Evolutionary conservation across 169 alveolate genomes (phyloP).

Genomic region (Plasmodium cynomolgi): DNA sequence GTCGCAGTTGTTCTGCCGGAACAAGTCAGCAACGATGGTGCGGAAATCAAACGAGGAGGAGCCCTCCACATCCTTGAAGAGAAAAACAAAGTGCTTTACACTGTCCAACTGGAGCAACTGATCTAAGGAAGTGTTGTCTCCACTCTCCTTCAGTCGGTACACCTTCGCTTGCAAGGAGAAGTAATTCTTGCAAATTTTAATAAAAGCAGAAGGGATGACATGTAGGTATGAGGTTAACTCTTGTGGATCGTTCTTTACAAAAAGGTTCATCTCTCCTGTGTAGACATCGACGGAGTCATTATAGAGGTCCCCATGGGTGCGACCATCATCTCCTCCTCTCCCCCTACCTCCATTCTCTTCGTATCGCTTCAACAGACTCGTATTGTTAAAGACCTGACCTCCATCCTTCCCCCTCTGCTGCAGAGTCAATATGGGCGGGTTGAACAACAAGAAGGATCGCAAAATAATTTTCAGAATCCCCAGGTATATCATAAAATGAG

Average conservation of each 20-base stretch:
- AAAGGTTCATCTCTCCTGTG: constrained; percentile 72
- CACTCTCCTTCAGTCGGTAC: not conserved
- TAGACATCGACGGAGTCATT: not conserved
- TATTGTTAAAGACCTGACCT: not conserved
- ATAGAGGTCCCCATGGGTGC: not conserved
- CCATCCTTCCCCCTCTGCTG: not conserved
- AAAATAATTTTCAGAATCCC: constrained; percentile 19
- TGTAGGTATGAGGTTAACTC: constrained; percentile 38
- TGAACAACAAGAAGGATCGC: constrained; percentile 10
- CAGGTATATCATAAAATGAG: not conserved
- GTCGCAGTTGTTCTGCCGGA: constrained; percentile 25
- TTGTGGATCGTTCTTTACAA: constrained; percentile 38
- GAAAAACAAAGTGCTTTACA: constrained; percentile 12
- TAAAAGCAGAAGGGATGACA: constrained; percentile 14
- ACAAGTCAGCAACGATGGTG: constrained; percentile 9
- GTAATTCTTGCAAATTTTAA: constrained; percentile 33
- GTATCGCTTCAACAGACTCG: not conserved
- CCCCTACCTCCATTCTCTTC: not conserved
- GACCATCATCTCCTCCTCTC: not conserved
- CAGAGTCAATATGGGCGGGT: constrained; percentile 15
- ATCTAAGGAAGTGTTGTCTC: not conserved
- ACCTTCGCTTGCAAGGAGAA: constrained; percentile 40
- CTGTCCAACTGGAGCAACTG: constrained; percentile 31
- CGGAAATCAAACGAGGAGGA: constrained; percentile 13
- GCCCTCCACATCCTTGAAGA: constrained; percentile 15